These are phyloP conservation scores for Jamesozyma jinghongensis DNA, from an alignment of 805 yeast genomes.

Conservation along the genomic window DNA sequence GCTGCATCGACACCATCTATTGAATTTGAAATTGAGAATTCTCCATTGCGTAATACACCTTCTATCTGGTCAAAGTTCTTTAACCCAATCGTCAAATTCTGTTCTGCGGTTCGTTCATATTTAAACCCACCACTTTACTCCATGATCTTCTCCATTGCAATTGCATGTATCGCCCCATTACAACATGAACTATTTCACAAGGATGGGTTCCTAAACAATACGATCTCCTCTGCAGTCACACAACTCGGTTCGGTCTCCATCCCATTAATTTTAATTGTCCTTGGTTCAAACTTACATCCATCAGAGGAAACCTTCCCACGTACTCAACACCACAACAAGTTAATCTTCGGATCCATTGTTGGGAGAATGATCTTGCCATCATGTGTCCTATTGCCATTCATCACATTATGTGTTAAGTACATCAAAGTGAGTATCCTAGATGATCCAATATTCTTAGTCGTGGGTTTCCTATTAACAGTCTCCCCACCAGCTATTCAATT, in stretches of 20 bases:
- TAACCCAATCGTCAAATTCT: constrained; percentile 4
- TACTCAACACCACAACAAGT: constrained; percentile 49
- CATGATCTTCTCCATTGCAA: constrained; percentile 57
- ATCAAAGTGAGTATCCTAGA: constrained; percentile 59
- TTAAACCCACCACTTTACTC: constrained; percentile 85
- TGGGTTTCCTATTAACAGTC: constrained; percentile 63
- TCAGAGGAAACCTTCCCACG: constrained; percentile 58
- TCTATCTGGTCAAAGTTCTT: constrained; percentile 11
- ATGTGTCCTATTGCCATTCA: constrained; percentile 53
- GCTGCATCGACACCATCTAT: constrained; percentile 1
- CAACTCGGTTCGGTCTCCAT: constrained; percentile 69
- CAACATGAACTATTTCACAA: constrained; percentile 50
- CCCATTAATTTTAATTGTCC: constrained; percentile 64
- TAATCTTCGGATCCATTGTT: constrained; percentile 58
- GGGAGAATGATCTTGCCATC: constrained; percentile 78
- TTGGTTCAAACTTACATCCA: constrained; percentile 73
- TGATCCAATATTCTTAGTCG: constrained; percentile 73
- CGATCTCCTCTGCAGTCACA: constrained; percentile 51
- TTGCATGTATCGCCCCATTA: constrained; percentile 55
- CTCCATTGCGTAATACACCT: background rate
- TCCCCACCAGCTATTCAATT: constrained; percentile 81
- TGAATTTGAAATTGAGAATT: too few species aligned
- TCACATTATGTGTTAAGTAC: constrained; percentile 54
- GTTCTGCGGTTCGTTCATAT: constrained; percentile 30
- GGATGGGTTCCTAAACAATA: constrained; percentile 55